A percentile compares a stretch with the other conserved stretches of the same genome.
Evolutionary conservation across 768 basidiomycete species (phyloP).

Genomic region (Lactarius indigo): DNA sequence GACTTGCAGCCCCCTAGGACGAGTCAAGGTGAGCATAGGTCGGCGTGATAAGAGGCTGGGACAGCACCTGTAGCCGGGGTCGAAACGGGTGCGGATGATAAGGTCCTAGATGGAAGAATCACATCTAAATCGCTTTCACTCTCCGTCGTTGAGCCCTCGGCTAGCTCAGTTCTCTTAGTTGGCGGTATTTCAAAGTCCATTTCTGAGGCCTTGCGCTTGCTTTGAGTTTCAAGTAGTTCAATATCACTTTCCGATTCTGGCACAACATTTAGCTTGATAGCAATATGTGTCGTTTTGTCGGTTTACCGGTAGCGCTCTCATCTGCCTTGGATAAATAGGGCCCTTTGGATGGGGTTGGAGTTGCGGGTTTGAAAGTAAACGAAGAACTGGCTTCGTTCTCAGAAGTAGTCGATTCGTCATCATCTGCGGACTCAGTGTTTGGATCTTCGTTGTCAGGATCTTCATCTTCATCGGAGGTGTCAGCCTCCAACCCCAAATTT

Average conservation of each 20-base stretch:
- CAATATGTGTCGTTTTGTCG: neutral
- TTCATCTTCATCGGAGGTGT: constrained; percentile 27
- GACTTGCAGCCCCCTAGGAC: constrained; percentile 7
- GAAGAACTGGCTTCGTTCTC: constrained; percentile 13
- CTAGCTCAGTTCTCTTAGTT: constrained; percentile 11
- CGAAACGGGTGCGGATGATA: neutral
- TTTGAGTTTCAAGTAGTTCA: constrained; percentile 3
- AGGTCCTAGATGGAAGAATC: neutral
- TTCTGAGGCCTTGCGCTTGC: constrained; percentile 18
- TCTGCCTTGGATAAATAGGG: neutral
- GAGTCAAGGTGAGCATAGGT: neutral
- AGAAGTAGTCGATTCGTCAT: constrained; percentile 4
- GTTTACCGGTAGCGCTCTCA: constrained; percentile 21
- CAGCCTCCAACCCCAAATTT: constrained; percentile 20
- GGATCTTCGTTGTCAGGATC: constrained; percentile 24
- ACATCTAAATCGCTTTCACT: constrained; percentile 18
- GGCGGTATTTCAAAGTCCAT: constrained; percentile 13
- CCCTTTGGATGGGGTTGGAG: neutral
- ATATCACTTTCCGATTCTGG: constrained; percentile 33
- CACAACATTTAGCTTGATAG: constrained; percentile 2
- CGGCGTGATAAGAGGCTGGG: neutral
- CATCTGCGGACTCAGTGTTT: constrained; percentile 15
- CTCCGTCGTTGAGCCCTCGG: constrained; percentile 15
- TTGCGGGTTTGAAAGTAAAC: neutral
- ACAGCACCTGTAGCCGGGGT: neutral